A percentile compares a stretch with the other conserved stretches of the same genome.
These are phyloP conservation scores for Termitomyces sp. DNA, from an alignment of 768 basidiomycete genomes.

Conservation along the genomic window DNA sequence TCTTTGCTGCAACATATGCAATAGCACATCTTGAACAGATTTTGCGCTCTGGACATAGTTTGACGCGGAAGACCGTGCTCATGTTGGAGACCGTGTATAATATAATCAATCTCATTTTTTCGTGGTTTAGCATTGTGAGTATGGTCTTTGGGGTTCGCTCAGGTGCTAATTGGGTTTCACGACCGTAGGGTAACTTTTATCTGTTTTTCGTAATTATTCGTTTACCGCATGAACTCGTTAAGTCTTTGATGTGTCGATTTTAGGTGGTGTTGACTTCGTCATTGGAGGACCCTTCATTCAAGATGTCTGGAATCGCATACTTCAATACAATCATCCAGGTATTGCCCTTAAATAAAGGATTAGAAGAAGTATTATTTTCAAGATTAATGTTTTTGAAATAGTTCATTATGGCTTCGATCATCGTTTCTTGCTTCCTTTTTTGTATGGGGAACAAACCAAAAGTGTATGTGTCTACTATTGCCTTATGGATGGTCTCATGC, in stretches of 20 bases:
- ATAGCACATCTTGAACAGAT: conserved; percentile 84
- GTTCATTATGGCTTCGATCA: conserved; percentile 79
- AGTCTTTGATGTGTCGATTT: not conserved
- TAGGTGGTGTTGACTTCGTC: conserved; percentile 88
- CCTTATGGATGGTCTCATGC: not conserved
- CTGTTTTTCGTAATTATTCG: conserved; percentile 74
- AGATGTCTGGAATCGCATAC: conserved; percentile 57
- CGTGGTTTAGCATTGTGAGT: conserved; percentile 91
- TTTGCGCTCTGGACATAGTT: conserved; percentile 75
- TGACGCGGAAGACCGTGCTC: conserved; percentile 65
- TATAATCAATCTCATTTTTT: conserved; percentile 78
- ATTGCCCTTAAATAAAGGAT: not conserved
- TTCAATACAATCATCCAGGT: conserved; percentile 79
- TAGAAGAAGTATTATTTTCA: not conserved
- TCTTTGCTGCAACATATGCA: conserved; percentile 93
- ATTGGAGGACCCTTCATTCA: conserved; percentile 69
- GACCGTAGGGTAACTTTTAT: conserved; percentile 82
- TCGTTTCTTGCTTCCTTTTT: conserved; percentile 89
- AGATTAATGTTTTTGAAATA: conserved; percentile 22
- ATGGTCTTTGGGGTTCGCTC: not conserved
- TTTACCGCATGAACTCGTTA: not conserved
- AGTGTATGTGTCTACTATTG: conserved; percentile 43
- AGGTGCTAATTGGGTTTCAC: not conserved
- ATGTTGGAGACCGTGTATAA: conserved; percentile 85
- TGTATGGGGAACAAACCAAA: conserved; percentile 94